A percentile compares a stretch with the other conserved stretches of the same genome.
Conservation (phyloP, 73 alveolate species). For the Uronychia setigera region DNA sequence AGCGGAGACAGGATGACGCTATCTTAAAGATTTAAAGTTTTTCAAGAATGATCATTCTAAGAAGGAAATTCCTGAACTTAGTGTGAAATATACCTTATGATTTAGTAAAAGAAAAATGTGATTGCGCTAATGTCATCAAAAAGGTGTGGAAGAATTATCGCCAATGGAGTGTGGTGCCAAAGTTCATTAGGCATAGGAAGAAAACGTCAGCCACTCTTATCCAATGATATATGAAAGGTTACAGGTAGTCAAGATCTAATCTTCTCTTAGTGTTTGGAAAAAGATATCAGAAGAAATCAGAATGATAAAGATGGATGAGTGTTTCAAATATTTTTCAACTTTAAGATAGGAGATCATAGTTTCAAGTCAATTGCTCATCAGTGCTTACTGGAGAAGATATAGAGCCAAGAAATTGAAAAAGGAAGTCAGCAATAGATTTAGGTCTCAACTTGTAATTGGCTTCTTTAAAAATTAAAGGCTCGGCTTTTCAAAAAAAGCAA, state of each 20-base stretch:
- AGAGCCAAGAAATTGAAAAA: neutral
- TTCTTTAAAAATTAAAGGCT: neutral
- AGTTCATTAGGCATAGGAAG: neutral
- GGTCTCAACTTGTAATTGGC: neutral
- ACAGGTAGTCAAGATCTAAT: neutral
- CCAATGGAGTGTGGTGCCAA: neutral
- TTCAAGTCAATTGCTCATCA: neutral
- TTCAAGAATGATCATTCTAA: neutral
- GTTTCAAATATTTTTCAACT: neutral
- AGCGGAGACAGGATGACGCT: neutral
- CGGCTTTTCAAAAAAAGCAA: neutral
- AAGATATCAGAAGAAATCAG: neutral
- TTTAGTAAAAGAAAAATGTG: neutral
- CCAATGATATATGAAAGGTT: neutral
- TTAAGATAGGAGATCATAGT: neutral
- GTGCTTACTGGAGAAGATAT: neutral
- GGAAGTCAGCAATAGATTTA: neutral
- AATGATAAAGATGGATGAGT: neutral
- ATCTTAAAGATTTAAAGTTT: neutral
- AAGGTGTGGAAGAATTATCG: neutral
- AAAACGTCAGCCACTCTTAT: neutral
- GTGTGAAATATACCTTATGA: neutral
- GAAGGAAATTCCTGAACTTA: neutral
- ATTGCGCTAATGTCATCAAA: neutral
- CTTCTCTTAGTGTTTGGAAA: neutral